Percentiles rank a stretch among this genome's conserved stretches.
Conservation (phyloP, 768 basidiomycete genomes). For the Tricholoma bakamatsutake region DNA sequence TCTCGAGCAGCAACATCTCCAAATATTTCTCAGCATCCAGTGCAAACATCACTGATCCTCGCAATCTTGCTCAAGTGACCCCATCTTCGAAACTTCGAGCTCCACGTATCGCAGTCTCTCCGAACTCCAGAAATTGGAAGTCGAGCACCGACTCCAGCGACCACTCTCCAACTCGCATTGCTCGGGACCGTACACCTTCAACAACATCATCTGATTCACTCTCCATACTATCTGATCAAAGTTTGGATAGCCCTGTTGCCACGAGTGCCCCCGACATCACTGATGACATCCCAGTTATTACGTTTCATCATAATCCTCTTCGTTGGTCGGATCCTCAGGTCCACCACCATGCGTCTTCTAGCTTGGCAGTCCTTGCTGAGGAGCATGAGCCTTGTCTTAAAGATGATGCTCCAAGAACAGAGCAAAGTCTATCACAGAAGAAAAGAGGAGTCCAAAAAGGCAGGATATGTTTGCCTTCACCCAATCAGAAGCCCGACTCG, state of each 20-base stretch:
- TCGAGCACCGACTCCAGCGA: conserved; percentile 16
- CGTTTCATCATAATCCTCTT: conserved; percentile 39
- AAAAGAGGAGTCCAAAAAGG: conserved; percentile 9
- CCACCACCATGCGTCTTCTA: conserved; percentile 24
- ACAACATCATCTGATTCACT: conserved; percentile 37
- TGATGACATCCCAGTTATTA: conserved; percentile 31
- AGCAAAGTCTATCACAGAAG: conserved; percentile 9
- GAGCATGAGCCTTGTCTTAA: conserved; percentile 33
- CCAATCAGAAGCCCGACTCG: background rate
- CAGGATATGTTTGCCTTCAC: conserved; percentile 11
- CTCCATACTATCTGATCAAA: conserved; percentile 32
- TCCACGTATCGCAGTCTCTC: background rate
- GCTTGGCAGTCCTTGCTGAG: conserved; percentile 48
- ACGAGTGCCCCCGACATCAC: conserved; percentile 24
- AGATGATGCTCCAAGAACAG: conserved; percentile 5
- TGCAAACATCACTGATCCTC: conserved; percentile 14
- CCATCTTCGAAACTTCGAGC: conserved; percentile 11
- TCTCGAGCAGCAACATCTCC: conserved; percentile 52
- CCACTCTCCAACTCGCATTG: conserved; percentile 10
- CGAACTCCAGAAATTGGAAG: conserved; percentile 9
- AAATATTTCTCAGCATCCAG: conserved; percentile 50
- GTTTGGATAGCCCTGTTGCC: conserved; percentile 24
- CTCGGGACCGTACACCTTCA: conserved; percentile 32
- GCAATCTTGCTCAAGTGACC: conserved; percentile 12
- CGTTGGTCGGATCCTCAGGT: conserved; percentile 15